Base-by-base conservation (phyloP, 1,139 yeast genomes). In the Scheffersomyces quercinus region DNA sequence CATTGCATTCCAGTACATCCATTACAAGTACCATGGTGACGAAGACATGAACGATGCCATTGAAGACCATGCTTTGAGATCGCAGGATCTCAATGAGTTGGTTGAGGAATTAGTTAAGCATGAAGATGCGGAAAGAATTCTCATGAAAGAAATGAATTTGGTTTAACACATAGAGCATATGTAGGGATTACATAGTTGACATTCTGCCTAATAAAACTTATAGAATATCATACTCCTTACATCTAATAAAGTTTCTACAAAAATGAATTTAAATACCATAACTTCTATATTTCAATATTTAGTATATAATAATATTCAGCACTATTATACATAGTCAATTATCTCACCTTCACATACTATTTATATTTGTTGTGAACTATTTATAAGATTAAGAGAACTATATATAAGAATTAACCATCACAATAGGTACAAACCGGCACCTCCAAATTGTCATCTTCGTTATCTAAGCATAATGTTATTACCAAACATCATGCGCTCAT, bases 1-100 rank as follows among this genome's bases (percentile, higher is more conserved):
- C 52, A 86, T 89, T 47, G 90, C 89, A 12, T 80, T 79, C 42
- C 96, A 88, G 60, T 90, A 82, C 59, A 68, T 85, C 40, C 77
- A 83, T 58, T 86, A 79, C 60, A 63, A 56, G 45, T 53, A 54
- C 37, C 14, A 30, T 30, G 33, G 33, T 4, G 15, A 13, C 15
- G 33, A 30, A 9, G 26, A 20, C 8, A 20, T 20, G 26, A 30
- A n/a, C 12, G 33, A 30, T 30, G 15, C 15, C 15, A 13, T 30
- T 11, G 15, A 30, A 30, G 10, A 7, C 16, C 5, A 13, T 13
- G n/a, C 33, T 30, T 30, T 15, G 13, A 15, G 33, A 5, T 30
- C 33, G 5, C 13, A 15, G 15, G 16, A 30, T 15, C 33, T 30
- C 15, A 30, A 30, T n/a, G 13, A 30, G 9, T 30, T 30, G 12